Conservation (phyloP, 83 land plant species). For the Picea mariana region DNA sequence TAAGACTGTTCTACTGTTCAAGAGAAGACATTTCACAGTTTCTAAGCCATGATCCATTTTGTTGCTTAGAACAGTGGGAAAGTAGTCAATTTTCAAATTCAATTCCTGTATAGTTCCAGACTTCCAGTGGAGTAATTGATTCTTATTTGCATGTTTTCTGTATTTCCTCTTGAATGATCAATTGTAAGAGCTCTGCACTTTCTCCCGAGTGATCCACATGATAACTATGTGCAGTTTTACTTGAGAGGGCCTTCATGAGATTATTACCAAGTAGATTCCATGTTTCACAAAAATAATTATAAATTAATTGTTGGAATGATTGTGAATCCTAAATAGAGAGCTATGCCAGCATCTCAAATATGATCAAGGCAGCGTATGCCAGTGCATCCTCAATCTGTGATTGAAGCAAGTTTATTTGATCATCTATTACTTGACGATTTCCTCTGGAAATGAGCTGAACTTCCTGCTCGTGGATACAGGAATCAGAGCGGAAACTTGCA, state of each 20-base stretch:
- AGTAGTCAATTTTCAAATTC: not conserved
- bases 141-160: not conserved
- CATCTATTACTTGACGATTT: not conserved
- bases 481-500: slow-evolving; percentile 60
- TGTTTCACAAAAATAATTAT: too few relatives aligned
- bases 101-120: too few relatives aligned
- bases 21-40: not conserved
- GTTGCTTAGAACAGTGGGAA: not conserved
- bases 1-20: not conserved
- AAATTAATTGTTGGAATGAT: too few relatives aligned
- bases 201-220: not conserved
- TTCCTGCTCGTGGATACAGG: slow-evolving; percentile 36
- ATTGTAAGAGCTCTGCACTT: not conserved
- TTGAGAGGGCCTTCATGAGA: too few relatives aligned
- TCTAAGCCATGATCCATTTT: not conserved
- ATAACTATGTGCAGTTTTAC: not conserved
- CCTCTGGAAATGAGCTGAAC: not conserved
- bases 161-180: not conserved
- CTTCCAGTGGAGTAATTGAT: too few relatives aligned
- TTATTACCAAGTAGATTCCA: too few relatives aligned
- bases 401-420: not conserved
- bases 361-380: too few relatives aligned
- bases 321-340: too few relatives aligned
- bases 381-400: too few relatives aligned
- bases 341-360: too few relatives aligned